These are phyloP conservation scores for Globisporangium viniferum DNA, from an alignment of 352 stramenopile genomes.

Conservation along the genomic window DNA sequence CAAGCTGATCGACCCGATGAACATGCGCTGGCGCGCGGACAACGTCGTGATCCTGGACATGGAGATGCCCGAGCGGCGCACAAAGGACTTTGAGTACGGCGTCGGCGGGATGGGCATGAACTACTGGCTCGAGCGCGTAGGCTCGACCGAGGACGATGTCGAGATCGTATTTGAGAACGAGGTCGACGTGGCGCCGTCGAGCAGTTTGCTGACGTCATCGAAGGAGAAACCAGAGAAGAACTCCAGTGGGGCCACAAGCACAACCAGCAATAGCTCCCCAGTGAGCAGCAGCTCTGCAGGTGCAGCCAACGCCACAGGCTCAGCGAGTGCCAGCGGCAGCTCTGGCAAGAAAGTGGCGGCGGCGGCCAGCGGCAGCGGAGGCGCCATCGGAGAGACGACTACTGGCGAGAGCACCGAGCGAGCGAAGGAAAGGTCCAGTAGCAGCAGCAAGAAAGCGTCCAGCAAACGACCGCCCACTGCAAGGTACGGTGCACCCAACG, in stretches of 20 bases:
- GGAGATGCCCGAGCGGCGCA: constrained; percentile 82
- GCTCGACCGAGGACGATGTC: constrained; percentile 38
- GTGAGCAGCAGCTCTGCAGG: not conserved
- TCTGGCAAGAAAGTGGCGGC: constrained; percentile 14
- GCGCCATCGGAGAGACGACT: not conserved
- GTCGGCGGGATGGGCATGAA: constrained; percentile 44
- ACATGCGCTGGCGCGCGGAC: constrained; percentile 86
- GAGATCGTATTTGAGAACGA: constrained; percentile 69
- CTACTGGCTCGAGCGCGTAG: constrained; percentile 58
- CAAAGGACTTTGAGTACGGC: constrained; percentile 72
- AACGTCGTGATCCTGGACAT: constrained; percentile 91
- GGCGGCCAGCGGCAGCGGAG: not conserved
- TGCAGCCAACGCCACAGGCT: not conserved
- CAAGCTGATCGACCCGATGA: constrained; percentile 81
- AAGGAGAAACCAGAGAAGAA: constrained; percentile 33
- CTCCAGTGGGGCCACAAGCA: constrained; percentile 12
- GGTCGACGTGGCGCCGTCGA: constrained; percentile 28
- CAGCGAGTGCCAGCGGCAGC: constrained; percentile 16
- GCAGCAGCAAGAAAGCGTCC: constrained; percentile 45
- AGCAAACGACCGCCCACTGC: constrained; percentile 56
- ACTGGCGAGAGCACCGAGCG: constrained; percentile 9
- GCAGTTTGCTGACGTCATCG: constrained; percentile 12
- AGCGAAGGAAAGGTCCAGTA: constrained; percentile 21
- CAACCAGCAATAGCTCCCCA: not conserved
- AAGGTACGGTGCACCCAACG: constrained; percentile 25